Evolutionary conservation across 1,284 basidiomycete genomes (phyloP), one percentile per base, ranked within the genome.

Genomic region (Phenoliferia sp.): DNA sequence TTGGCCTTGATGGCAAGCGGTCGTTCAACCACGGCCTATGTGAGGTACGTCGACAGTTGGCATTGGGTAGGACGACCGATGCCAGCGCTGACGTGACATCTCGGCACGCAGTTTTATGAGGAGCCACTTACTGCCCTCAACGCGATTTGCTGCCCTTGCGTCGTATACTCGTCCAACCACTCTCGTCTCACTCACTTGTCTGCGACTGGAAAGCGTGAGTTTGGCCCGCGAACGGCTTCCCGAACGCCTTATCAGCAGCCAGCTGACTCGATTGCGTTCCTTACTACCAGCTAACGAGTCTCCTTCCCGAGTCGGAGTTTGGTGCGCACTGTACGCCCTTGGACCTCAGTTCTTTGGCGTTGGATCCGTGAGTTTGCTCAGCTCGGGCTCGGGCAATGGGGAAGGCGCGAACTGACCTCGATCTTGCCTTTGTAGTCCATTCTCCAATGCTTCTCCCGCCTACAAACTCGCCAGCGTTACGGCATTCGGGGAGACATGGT

Each of bases 1-100:
- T 73, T 59, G 71, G 71, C 3, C 19, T 67, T 6, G 71, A 73
- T 29, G 69, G 71, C 9, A 61, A 65, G 48, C 31, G 71, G 22
- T 48, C 58, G 1, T 73, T 63, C 63, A 68, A 59, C 36, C 65
- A 73, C 31, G 29, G 35, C 5, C 48, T 52, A 22, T 59, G 57
- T 35, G 7, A 3, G 9, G 17, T 59, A 26, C 34, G 34, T 15
- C 19, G 32, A 31, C 22, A 56, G 54, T 17, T 10, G 50, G 50
- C 22, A 28, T 28, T 44, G 22, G 12, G 50, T n/a, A 31, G 5
- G 54, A 16, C 32, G n/a, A n/a, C n/a, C n/a, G 39, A 48, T n/a
- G 15, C 39, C 39, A 19, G 9, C 48, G 48, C 48, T 52, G 17
- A 52, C 48, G 22, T 6, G 28, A 7, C 48, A 26, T 7, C 48